Conservation (phyloP, 257 asterid genomes). For the Solanum sitiens region DNA sequence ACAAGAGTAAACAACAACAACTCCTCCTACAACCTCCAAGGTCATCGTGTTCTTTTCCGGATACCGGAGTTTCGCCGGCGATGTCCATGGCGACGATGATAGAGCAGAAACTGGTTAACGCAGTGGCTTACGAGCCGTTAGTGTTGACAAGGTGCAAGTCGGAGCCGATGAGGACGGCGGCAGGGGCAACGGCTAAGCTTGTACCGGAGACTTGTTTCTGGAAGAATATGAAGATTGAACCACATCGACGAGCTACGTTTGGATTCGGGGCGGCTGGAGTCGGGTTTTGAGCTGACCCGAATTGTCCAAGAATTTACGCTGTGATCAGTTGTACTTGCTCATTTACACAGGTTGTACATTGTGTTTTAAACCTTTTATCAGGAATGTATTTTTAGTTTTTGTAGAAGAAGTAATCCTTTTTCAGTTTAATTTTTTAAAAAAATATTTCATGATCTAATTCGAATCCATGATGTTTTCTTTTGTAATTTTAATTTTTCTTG, state of each 20-base stretch:
- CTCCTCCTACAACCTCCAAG: not conserved
- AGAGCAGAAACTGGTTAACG: constrained; percentile 68
- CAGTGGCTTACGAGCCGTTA: constrained; percentile 72
- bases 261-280: constrained; percentile 74
- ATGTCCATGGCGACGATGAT: constrained; percentile 41
- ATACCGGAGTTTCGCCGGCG: constrained; percentile 23
- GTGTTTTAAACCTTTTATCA: not conserved
- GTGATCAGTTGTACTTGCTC: not conserved
- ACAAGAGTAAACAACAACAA: not conserved
- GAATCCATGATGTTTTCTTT: not conserved
- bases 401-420: not conserved
- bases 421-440: not conserved
- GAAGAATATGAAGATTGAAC: constrained; percentile 75
- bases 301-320: not conserved
- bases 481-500: not conserved
- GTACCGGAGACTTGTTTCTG: constrained; percentile 68
- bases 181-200: constrained; percentile 44
- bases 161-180: constrained; percentile 75
- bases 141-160: constrained; percentile 88
- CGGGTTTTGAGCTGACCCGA: constrained; percentile 37
- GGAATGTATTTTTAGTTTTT: not conserved
- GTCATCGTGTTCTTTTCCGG: constrained; percentile 49
- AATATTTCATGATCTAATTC: not conserved
- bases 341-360: constrained; percentile 17
- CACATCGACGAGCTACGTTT: constrained; percentile 42